Conservation (phyloP, 1,139 yeast species). For the Yamadazyma oceani region DNA sequence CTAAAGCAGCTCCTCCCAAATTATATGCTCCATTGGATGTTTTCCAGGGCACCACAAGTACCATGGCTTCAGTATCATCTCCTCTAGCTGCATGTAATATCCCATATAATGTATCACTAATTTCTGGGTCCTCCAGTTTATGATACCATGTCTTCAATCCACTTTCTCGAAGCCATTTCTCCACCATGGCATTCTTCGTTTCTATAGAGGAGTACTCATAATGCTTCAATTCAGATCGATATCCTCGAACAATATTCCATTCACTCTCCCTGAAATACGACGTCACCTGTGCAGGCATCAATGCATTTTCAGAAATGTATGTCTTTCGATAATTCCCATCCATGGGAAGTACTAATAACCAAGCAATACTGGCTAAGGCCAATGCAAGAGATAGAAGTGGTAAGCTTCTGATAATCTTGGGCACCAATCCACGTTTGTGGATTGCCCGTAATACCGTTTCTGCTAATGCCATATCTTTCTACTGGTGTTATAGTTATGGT, state of each 20-base stretch:
- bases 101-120: conserved; percentile 67
- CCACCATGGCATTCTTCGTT: conserved; percentile 47
- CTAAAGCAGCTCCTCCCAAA: conserved; percentile 77
- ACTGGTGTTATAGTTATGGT: too few species aligned
- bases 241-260: conserved; percentile 90
- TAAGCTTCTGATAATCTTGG: conserved; percentile 53
- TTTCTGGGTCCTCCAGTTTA: conserved; percentile 34
- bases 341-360: conserved; percentile 72
- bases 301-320: conserved; percentile 91
- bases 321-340: conserved; percentile 82
- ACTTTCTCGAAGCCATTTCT: conserved; percentile 63
- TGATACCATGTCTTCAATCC: conserved; percentile 69
- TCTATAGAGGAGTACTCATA: conserved; percentile 32
- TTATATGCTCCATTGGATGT: conserved; percentile 60
- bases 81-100: conserved; percentile 92
- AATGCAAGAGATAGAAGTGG: conserved; percentile 65
- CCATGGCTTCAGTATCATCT: conserved; percentile 95
- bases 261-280: conserved; percentile 92
- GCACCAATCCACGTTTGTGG: conserved; percentile 58
- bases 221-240: conserved; percentile 56
- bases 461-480: conserved; percentile 58
- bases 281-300: conserved; percentile 94
- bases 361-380: conserved; percentile 58
- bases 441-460: conserved; percentile 53
- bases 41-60: conserved; percentile 84